A percentile compares a stretch with the other conserved stretches of the same genome.
Conservation (phyloP, 1,284 basidiomycete genomes). For the Cronartium quercuum region DNA sequence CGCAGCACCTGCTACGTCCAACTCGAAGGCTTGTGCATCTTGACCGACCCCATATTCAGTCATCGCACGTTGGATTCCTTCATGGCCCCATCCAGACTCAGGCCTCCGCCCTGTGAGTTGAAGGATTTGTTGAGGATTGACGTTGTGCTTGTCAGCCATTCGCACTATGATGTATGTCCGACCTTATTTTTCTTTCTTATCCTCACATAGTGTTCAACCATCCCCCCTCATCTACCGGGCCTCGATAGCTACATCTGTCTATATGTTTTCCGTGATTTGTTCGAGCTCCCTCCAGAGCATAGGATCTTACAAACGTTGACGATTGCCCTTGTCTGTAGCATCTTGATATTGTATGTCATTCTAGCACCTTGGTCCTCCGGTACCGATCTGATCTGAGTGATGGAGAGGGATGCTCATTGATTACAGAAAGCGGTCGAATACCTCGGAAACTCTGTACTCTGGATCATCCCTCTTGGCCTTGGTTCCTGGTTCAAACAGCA, state of each 20-base stretch:
- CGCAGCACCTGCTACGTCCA: slow-evolving; percentile 52
- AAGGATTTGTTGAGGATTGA: slow-evolving; percentile 51
- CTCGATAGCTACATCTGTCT: too few relatives aligned
- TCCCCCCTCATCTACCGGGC: too few relatives aligned
- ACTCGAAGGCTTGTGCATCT: slow-evolving; percentile 52
- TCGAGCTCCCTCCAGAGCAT: too few relatives aligned
- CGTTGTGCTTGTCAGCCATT: slow-evolving; percentile 52
- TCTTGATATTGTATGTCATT: slow-evolving; percentile 4
- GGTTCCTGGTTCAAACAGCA: background rate
- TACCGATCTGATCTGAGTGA: background rate
- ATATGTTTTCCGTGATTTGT: too few relatives aligned
- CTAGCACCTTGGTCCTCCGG: background rate
- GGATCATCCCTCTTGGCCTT: slow-evolving; percentile 1
- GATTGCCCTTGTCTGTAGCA: background rate
- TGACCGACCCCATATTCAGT: slow-evolving; percentile 54
- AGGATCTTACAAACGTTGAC: too few relatives aligned
- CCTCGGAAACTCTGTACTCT: background rate
- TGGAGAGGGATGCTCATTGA: background rate
- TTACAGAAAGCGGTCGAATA: background rate
- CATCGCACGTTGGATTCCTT: slow-evolving; percentile 51
- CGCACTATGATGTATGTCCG: slow-evolving; percentile 47
- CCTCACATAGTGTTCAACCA: background rate
- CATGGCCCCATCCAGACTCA: slow-evolving; percentile 51
- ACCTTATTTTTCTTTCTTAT: background rate
- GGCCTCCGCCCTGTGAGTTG: slow-evolving; percentile 51